Conservation (phyloP, 2,329 filamentous ascomycete genomes). For the Sarocladium strictum region DNA sequence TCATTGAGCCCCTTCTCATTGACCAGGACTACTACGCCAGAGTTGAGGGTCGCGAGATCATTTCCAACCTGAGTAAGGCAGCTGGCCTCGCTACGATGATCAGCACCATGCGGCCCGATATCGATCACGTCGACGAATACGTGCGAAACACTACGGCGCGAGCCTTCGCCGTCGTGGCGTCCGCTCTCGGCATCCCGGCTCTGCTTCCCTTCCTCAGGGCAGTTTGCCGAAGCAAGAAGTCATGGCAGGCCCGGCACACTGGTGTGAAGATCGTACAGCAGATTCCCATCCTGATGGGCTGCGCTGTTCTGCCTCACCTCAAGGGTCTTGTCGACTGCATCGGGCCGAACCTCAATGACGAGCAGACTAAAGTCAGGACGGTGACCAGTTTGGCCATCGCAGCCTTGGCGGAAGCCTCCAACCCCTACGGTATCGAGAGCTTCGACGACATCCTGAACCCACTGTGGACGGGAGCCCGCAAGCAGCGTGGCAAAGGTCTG, state of each 20-base stretch:
- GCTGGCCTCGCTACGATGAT: slow-evolving; percentile 98
- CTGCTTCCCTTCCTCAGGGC: slow-evolving; percentile 91
- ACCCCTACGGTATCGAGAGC: slow-evolving; percentile 97
- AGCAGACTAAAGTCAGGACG: slow-evolving; percentile 95
- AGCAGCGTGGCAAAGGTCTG: slow-evolving; percentile 92
- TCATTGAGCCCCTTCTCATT: slow-evolving; percentile 97
- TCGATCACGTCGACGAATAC: slow-evolving; percentile 97
- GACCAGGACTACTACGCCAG: slow-evolving; percentile 99
- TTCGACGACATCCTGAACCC: slow-evolving; percentile 98
- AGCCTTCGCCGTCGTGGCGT: slow-evolving; percentile 95
- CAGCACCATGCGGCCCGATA: slow-evolving; percentile 97
- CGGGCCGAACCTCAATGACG: slow-evolving; percentile 89
- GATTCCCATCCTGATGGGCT: slow-evolving; percentile 98
- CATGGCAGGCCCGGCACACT: slow-evolving; percentile 95
- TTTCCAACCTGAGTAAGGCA: slow-evolving; percentile 94
- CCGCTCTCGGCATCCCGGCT: slow-evolving; percentile 90
- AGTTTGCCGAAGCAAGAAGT: slow-evolving; percentile 97
- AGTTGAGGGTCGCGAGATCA: slow-evolving; percentile 97
- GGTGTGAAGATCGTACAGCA: slow-evolving; percentile 99
- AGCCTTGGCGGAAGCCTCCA: slow-evolving; percentile 89
- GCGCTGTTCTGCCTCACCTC: slow-evolving; percentile 88
- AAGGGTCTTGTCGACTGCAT: slow-evolving; percentile 97
- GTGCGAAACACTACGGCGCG: slow-evolving; percentile 95
- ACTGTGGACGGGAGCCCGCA: slow-evolving; percentile 91
- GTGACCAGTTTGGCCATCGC: slow-evolving; percentile 94